These are phyloP conservation scores for Ustilago loliicola DNA, from an alignment of 1,284 basidiomycete species.

Conservation along the genomic window DNA sequence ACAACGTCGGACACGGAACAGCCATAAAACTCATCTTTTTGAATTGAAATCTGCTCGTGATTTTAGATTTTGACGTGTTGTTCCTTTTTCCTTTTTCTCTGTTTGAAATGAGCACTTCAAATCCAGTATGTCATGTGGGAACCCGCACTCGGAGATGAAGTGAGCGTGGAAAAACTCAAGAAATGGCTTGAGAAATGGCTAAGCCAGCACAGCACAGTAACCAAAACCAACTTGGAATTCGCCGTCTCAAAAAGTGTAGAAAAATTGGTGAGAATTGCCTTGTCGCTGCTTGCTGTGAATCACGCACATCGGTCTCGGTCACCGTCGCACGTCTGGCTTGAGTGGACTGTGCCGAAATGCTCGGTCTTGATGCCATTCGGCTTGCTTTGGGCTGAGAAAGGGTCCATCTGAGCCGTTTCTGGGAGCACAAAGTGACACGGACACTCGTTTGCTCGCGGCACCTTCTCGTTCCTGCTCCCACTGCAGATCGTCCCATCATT, in stretches of 20 bases:
- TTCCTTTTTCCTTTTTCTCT: neutral
- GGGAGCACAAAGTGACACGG: neutral
- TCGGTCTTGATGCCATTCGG: conserved; percentile 7
- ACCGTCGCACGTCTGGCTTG: neutral
- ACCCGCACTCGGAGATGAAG: conserved; percentile 15
- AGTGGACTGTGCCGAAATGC: neutral
- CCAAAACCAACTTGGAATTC: conserved; percentile 2
- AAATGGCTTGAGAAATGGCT: conserved; percentile 1
- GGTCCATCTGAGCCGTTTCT: neutral
- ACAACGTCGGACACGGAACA: neutral
- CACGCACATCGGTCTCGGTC: conserved; percentile 15
- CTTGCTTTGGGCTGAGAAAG: neutral
- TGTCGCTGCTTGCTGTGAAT: neutral
- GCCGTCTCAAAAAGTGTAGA: neutral
- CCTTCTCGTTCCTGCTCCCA: neutral
- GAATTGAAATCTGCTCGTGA: neutral
- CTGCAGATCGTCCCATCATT: neutral
- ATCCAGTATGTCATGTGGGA: neutral
- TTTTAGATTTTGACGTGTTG: neutral
- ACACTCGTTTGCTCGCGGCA: neutral
- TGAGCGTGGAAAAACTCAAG: conserved; percentile 16
- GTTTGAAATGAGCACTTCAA: neutral
- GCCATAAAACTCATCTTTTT: neutral
- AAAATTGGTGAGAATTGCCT: neutral
- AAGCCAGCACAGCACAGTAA: neutral